Evolutionary conservation across 2,329 filamentous ascomycete genomes (phyloP), one percentile per base, ranked within the genome.

Genomic region (Botryosphaeria agaves): DNA sequence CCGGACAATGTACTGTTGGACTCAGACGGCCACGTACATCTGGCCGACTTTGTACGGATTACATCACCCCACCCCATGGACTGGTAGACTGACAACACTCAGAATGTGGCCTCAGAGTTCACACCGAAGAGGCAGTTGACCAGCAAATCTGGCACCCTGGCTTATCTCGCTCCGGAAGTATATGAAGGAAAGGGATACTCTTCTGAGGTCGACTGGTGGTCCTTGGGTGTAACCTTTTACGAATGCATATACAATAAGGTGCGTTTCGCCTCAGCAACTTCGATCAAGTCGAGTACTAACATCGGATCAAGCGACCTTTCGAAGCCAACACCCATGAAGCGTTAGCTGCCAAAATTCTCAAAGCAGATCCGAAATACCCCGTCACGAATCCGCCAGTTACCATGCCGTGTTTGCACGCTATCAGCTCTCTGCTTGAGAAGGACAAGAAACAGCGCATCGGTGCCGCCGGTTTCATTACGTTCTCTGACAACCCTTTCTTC

Each of bases 201-300:
- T 36, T 73, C 75, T 28, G 81, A 89, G 43, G 85, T 89, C 25
- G 89, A 98, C 52, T 98, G 89, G 89, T 98, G 89, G 89, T 95
- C 89, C 5, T 58, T 98, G 14, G 89, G 89, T 29, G 89, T 98
- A 27, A 69, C 92, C n/a, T 95, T 95, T 53, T 98, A 94, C 54
- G 89, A 98, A 55, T 95, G 89, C 66, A 94, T 98, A 40, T 98
- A 95, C 61, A 93, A 91, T 60, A 95, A 91, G 76, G 83, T 84
- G 56, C 31, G 64, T 49, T 30, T n/a, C n/a, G n/a, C n/a, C n/a
- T n/a, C n/a, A n/a, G n/a, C n/a, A n/a, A n/a, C n/a, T n/a, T n/a
- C 29, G 31, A 23, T 23, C 28, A n/a, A n/a, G n/a, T n/a, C n/a
- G n/a, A n/a, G n/a, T n/a, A n/a, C n/a, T n/a, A n/a, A n/a, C n/a